phyloP scores from a whole-genome alignment of 2,329 filamentous ascomycete genomes.

The Fusarium longipes region DNA sequence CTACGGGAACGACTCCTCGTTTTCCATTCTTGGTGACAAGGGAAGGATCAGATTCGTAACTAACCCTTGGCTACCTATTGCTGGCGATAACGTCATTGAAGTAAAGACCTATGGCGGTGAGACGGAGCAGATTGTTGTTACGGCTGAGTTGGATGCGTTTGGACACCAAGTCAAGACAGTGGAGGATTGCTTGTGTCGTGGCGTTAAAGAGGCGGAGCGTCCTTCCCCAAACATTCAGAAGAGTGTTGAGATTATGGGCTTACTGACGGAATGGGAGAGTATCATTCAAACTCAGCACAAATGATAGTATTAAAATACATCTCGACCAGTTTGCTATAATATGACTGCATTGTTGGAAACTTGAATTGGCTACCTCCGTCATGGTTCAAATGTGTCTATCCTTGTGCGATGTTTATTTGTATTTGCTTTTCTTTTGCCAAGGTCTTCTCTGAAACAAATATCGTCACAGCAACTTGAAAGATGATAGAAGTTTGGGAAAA shows the following conservation, averaged over 20 bases:
- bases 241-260: conserved; percentile 17
- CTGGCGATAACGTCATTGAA: conserved; percentile 16
- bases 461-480: not conserved
- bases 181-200: conserved; percentile 8
- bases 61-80: conserved; percentile 6
- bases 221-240: conserved; percentile 14
- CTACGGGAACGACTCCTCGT: conserved; percentile 11
- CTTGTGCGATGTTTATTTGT: not conserved
- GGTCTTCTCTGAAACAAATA: not conserved
- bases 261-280: conserved; percentile 16
- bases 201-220: not conserved
- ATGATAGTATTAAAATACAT: not conserved
- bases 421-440: not conserved
- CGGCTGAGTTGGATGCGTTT: not conserved
- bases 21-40: conserved; percentile 1
- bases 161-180: conserved; percentile 11
- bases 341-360: not conserved
- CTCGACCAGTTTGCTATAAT: rapidly evolving
- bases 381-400: not conserved
- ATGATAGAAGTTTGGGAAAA: not conserved
- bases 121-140: not conserved
- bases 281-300: not conserved
- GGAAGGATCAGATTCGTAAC: conserved; percentile 10
- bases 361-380: not conserved
- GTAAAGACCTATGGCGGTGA: conserved; percentile 1